phyloP scores from a whole-genome alignment of 768 basidiomycete species.

The Gloeopeniophorella convolvens region DNA sequence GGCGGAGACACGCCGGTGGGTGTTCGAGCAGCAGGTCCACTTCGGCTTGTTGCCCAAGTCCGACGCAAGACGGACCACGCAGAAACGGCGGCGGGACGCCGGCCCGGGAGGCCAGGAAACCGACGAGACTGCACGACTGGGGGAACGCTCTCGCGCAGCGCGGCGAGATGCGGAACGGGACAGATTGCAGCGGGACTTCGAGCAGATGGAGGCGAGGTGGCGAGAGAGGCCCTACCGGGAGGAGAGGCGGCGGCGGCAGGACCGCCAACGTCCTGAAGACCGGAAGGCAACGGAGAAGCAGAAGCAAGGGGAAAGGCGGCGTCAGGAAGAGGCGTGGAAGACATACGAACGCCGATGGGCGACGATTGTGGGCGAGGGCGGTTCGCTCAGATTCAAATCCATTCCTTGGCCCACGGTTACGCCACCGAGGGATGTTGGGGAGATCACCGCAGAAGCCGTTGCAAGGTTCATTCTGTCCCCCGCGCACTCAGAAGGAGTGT shows the following conservation, averaged over 20 bases:
- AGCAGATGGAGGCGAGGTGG: constrained; percentile 47
- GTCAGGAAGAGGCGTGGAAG: constrained; percentile 51
- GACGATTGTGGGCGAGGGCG: constrained; percentile 33
- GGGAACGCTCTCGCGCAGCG: constrained; percentile 11
- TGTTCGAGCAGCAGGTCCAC: constrained; percentile 46
- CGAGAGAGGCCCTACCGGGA: constrained; percentile 46
- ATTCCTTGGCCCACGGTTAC: constrained; percentile 67
- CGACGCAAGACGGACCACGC: neutral
- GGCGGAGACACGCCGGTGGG: constrained; percentile 59
- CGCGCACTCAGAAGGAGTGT: constrained; percentile 50
- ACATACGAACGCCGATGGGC: constrained; percentile 63
- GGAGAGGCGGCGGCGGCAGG: constrained; percentile 28
- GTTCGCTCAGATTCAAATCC: constrained; percentile 47
- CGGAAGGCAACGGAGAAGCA: constrained; percentile 34
- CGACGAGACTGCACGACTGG: constrained; percentile 11
- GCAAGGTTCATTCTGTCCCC: constrained; percentile 56
- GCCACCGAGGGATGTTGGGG: constrained; percentile 37
- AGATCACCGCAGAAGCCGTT: constrained; percentile 51
- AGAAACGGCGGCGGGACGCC: constrained; percentile 1
- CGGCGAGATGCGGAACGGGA: constrained; percentile 30
- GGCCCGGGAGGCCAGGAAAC: neutral
- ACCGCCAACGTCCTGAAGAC: constrained; percentile 35
- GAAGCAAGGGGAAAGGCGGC: constrained; percentile 33
- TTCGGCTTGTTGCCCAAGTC: constrained; percentile 9
- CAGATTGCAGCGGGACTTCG: constrained; percentile 48